phyloP scores from a whole-genome alignment of 257 asterid species.

The Cinchona pubescens region DNA sequence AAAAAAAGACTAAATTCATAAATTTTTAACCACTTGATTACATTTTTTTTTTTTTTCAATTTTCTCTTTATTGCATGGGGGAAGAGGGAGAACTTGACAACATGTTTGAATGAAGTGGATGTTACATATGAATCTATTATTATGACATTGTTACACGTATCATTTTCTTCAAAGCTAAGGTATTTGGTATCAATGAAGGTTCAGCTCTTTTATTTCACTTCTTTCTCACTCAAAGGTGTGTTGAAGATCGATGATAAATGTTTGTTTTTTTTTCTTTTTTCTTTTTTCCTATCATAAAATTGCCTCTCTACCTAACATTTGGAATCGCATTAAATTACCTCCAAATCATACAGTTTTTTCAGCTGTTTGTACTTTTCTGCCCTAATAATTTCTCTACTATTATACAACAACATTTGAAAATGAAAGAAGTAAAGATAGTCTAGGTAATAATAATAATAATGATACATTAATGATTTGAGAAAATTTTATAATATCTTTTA shows the following conservation, averaged over 20 bases:
- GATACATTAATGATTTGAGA: not conserved
- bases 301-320: slow-evolving; percentile 44
- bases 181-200: slow-evolving; percentile 22
- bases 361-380: slow-evolving; percentile 7
- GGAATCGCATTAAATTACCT: slow-evolving; percentile 13
- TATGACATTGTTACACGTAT: slow-evolving; percentile 19
- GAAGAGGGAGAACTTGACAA: too few relatives aligned
- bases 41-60: not conserved
- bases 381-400: slow-evolving; percentile 19
- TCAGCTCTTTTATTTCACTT: slow-evolving; percentile 43
- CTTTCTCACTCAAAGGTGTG: slow-evolving; percentile 53
- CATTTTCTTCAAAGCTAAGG: slow-evolving; percentile 59
- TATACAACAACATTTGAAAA: slow-evolving; percentile 23
- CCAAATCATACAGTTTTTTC: slow-evolving; percentile 16
- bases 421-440: too few relatives aligned
- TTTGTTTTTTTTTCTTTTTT: not conserved
- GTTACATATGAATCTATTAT: not conserved
- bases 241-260: slow-evolving; percentile 21
- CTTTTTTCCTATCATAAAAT: not conserved
- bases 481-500: too few relatives aligned
- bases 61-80: not conserved
- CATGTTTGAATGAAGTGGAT: slow-evolving; percentile 5
- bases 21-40: not conserved
- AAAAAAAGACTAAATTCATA: too few relatives aligned
- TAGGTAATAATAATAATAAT: too few relatives aligned